Evolutionary conservation across 2,329 filamentous ascomycete genomes (phyloP).

Genomic region (Xylariaceae sp.): DNA sequence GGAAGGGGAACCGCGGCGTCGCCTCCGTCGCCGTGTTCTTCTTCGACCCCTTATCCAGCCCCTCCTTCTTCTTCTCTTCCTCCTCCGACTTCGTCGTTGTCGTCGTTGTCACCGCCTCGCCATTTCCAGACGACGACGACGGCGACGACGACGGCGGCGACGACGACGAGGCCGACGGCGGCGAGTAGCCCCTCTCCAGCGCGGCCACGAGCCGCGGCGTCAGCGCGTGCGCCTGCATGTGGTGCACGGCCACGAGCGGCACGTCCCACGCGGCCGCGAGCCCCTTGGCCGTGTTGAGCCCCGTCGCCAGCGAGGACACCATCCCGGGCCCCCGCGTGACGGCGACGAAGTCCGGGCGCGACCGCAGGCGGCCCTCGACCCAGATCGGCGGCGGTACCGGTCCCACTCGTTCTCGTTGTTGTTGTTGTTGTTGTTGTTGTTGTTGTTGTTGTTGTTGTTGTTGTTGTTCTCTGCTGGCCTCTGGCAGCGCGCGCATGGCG

Average conservation of each 20-base stretch:
- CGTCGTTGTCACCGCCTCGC: neutral
- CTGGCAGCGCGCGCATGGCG: constrained; percentile 49
- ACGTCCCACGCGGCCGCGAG: constrained; percentile 75
- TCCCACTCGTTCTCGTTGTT: neutral
- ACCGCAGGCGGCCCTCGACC: constrained; percentile 25
- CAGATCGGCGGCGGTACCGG: constrained; percentile 4
- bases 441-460: no score
- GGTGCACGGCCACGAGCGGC: constrained; percentile 79
- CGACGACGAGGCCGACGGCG: no score
- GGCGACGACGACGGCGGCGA: neutral
- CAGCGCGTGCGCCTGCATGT: constrained; percentile 95
- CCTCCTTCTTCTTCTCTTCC: neutral
- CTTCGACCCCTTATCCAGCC: no score
- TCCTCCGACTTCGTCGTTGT: constrained; percentile 1
- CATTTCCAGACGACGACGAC: neutral
- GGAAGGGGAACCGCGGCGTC: constrained; percentile 70
- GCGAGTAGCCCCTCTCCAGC: constrained; percentile 30
- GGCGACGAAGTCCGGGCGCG: constrained; percentile 72
- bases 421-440: no score
- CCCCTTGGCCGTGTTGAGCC: constrained; percentile 79
- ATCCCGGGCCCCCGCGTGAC: constrained; percentile 90
- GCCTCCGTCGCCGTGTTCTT: no score
- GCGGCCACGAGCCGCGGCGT: constrained; percentile 72
- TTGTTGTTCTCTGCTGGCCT: no score
- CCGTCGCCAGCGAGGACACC: constrained; percentile 67